These are phyloP conservation scores for Oryza longistaminata DNA, from an alignment of 176 grass and related monocot species.

Conservation along the genomic window DNA sequence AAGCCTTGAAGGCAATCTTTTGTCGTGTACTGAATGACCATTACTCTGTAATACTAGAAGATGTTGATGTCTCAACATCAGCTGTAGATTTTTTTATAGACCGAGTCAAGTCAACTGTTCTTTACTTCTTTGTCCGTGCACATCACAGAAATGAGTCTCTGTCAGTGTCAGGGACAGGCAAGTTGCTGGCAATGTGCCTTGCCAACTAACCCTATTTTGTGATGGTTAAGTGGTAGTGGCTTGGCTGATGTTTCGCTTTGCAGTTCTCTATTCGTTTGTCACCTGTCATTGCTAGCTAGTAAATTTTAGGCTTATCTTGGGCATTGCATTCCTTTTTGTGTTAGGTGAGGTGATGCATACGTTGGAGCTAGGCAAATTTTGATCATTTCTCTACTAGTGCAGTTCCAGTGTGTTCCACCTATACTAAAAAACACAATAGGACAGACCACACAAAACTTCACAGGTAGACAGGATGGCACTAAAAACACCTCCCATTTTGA, in stretches of 20 bases:
- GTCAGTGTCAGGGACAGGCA: background rate
- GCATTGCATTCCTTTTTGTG: background rate
- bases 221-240: background rate
- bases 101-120: background rate
- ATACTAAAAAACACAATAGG: background rate
- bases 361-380: constrained; percentile 25
- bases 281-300: constrained; percentile 1
- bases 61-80: constrained; percentile 8
- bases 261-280: background rate
- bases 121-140: background rate
- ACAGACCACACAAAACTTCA: background rate
- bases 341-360: constrained; percentile 6
- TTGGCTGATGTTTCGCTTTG: background rate
- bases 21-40: background rate
- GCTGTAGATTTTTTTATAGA: background rate
- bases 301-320: background rate
- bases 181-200: background rate
- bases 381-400: constrained; percentile 26
- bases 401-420: constrained; percentile 36
- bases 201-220: background rate
- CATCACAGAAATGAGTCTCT: background rate
- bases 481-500: background rate
- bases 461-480: background rate
- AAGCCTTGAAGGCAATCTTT: background rate
- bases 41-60: background rate